Conservation (phyloP, 164 flowering plant genomes). For the Amborella trichopoda region DNA sequence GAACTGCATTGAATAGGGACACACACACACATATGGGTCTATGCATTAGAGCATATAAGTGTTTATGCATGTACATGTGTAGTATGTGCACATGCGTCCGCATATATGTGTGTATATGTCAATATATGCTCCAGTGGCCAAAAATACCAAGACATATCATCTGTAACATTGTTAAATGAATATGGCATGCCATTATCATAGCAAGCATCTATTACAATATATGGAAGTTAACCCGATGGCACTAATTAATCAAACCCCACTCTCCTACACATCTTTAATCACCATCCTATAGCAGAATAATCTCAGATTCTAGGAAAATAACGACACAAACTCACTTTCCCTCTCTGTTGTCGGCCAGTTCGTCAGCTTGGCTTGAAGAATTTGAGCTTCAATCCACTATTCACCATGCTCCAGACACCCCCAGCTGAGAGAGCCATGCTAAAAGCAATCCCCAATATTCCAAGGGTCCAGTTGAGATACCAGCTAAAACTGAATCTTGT, state of each 20-base stretch:
- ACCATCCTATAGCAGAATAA: neutral
- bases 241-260: neutral
- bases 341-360: neutral
- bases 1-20: too few species aligned
- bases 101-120: too few species aligned
- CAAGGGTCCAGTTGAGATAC: conserved; percentile 89
- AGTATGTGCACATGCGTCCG: too few species aligned
- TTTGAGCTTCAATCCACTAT: conserved; percentile 66
- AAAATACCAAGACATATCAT: too few species aligned
- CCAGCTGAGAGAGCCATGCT: conserved; percentile 91
- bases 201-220: neutral
- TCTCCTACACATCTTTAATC: neutral
- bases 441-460: conserved; percentile 83
- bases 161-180: neutral
- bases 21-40: too few species aligned
- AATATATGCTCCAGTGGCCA: too few species aligned
- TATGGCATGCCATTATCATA: neutral
- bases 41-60: too few species aligned
- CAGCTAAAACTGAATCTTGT: conserved; percentile 70
- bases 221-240: neutral
- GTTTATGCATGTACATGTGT: too few species aligned
- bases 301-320: neutral
- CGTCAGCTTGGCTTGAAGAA: conserved; percentile 59
- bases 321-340: neutral
- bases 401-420: conserved; percentile 93